Conservation (phyloP, 768 basidiomycete genomes). For the Hortiboletus campestris region DNA sequence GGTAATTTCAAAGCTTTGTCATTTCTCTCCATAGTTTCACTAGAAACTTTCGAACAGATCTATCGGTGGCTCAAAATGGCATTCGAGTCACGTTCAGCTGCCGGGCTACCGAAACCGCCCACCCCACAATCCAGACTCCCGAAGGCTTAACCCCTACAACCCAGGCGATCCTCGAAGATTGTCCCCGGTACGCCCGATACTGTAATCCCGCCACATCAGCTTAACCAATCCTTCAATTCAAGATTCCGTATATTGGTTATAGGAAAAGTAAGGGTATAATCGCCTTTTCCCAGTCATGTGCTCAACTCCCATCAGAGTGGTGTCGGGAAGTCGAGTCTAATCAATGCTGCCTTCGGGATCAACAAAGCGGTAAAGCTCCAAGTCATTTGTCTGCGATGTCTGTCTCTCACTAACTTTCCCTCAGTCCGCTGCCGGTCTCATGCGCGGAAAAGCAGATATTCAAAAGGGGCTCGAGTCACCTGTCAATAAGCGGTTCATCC, state of each 20-base stretch:
- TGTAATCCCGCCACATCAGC: neutral
- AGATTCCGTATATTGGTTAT: slow-evolving; percentile 5
- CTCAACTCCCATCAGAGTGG: neutral
- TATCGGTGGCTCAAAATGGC: too few relatives aligned
- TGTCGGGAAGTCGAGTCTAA: neutral
- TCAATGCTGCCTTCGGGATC: neutral
- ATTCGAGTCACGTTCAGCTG: too few relatives aligned
- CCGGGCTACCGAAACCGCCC: too few relatives aligned
- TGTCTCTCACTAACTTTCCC: neutral
- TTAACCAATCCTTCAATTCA: neutral
- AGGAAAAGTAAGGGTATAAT: neutral
- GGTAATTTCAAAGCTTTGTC: neutral
- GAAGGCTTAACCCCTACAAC: too few relatives aligned
- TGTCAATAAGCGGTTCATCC: neutral
- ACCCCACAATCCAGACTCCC: too few relatives aligned
- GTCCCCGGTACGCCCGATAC: too few relatives aligned
- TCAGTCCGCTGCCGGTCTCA: too few relatives aligned
- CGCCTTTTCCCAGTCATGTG: too few relatives aligned
- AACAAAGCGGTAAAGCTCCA: neutral
- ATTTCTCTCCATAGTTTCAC: too few relatives aligned
- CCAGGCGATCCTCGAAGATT: too few relatives aligned
- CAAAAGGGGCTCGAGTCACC: neutral
- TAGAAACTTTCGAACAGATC: too few relatives aligned
- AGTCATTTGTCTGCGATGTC: neutral
- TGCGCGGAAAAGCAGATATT: neutral